Conservation (phyloP, 495 filamentous ascomycete species). For the Penicillium angulare region DNA sequence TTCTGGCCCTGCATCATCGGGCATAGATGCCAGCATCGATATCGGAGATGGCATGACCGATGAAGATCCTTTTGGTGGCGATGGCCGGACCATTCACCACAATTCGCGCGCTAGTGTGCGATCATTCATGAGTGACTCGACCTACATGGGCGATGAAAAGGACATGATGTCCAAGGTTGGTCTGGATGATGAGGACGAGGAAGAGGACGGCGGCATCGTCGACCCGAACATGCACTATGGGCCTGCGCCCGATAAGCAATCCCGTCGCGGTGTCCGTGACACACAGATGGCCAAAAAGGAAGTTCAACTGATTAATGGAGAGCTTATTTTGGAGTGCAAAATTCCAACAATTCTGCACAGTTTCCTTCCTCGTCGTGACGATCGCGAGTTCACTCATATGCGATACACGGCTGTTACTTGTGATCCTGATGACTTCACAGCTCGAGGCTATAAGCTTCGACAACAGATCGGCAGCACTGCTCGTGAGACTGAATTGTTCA, state of each 20-base stretch:
- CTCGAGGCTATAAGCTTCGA: constrained; percentile 87
- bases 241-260: constrained; percentile 81
- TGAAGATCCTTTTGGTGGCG: constrained; percentile 77
- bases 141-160: constrained; percentile 56
- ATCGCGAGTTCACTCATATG: constrained; percentile 98
- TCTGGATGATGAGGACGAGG: constrained; percentile 46
- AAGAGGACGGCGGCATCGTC: constrained; percentile 29
- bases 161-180: constrained; percentile 42
- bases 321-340: constrained; percentile 97
- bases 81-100: constrained; percentile 48
- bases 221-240: constrained; percentile 69
- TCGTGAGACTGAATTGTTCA: constrained; percentile 96
- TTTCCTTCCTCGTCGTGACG: constrained; percentile 87
- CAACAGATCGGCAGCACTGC: constrained; percentile 85
- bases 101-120: constrained; percentile 47
- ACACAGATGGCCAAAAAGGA: constrained; percentile 92
- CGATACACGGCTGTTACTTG: constrained; percentile 99
- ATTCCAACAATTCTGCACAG: constrained; percentile 97
- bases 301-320: constrained; percentile 93
- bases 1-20: constrained; percentile 40
- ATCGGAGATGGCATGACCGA: constrained; percentile 56
- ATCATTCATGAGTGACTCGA: constrained; percentile 68
- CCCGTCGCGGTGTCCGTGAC: constrained; percentile 76
- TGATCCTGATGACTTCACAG: constrained; percentile 92
- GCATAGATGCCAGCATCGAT: constrained; percentile 45